Conservation (phyloP, 306 rosid genomes). For the Casuarina glauca region DNA sequence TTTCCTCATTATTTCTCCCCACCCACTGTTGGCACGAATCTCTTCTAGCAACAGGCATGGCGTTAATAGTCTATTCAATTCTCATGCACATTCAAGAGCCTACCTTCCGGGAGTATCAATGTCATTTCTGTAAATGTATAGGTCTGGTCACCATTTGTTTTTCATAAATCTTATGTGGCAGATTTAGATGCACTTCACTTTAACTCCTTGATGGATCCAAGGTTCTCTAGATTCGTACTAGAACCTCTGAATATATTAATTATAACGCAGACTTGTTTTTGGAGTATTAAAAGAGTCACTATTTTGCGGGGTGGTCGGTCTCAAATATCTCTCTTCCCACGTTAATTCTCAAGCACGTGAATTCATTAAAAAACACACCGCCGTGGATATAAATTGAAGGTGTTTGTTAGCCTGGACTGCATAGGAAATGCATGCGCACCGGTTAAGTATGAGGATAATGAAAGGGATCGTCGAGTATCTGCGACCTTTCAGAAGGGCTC, state of each 20-base stretch:
- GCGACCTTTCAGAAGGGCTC: background rate
- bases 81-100: too few relatives aligned
- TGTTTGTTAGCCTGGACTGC: background rate
- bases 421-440: background rate
- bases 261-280: background rate
- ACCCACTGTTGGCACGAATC: too few relatives aligned
- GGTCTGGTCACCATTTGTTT: background rate
- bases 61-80: too few relatives aligned
- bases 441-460: constrained; percentile 9
- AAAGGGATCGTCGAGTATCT: constrained; percentile 16
- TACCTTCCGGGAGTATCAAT: background rate
- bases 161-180: background rate
- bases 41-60: too few relatives aligned
- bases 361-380: too few relatives aligned
- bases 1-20: too few relatives aligned
- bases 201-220: constrained; percentile 41
- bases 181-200: constrained; percentile 28
- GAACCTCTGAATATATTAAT: background rate
- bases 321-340: constrained; percentile 21
- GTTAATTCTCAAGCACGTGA: background rate
- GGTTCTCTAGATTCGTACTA: constrained; percentile 4
- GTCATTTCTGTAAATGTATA: constrained; percentile 22
- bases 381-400: too few relatives aligned
- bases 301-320: background rate
- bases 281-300: background rate